Base-by-base conservation (phyloP, 2,329 filamentous ascomycete species). In the Hypoxylon sp. region DNA sequence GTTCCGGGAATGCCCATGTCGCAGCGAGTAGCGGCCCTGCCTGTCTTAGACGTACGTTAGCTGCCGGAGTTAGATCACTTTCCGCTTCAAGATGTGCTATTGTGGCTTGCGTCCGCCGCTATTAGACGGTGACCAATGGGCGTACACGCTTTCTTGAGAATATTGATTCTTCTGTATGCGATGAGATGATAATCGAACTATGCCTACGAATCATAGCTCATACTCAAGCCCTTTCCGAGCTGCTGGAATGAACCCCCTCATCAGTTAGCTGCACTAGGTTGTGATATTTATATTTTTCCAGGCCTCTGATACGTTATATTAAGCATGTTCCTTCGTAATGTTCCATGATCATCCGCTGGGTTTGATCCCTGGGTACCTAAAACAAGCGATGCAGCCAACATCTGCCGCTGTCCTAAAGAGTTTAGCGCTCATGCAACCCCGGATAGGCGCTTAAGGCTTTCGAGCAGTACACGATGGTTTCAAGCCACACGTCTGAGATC, bases 261-360 rank as follows among this genome's bases (percentile, higher is more conserved):
- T 48, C 55, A 17, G 40, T 42, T 37, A 11, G 56, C 37, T 51
- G 31, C 40, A 54, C 54, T 59, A 2, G 25, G 35, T 11, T 8
- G 14, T 46, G 25, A 6, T 53, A 40, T 48, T 27, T 40, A 46
- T 42, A 30, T 27, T 13, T 25, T 35, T 30, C 50, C 33, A 59
- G 61, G 55, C 42, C 13, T n/a, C 27, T 40, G 30, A n/a, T 54
- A 49, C 56, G 56, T 60, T 59, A 30, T 37, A 46, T 64, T 35
- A 44, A 17, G 40, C 49, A 65, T 55, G 7, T 50, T 31, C 31
- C 22, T 31, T 64, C 20, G 44, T 30, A 46, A 49, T 31, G 13
- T 56, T 31, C 40, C 46, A 37, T 37, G 63, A 66, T 61, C 51
- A 35, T 61, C 57, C 8, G 13, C 33, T 8, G 50, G 27, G 46